Conservation (phyloP, 306 rosid genomes). For the Glycine latifolia region DNA sequence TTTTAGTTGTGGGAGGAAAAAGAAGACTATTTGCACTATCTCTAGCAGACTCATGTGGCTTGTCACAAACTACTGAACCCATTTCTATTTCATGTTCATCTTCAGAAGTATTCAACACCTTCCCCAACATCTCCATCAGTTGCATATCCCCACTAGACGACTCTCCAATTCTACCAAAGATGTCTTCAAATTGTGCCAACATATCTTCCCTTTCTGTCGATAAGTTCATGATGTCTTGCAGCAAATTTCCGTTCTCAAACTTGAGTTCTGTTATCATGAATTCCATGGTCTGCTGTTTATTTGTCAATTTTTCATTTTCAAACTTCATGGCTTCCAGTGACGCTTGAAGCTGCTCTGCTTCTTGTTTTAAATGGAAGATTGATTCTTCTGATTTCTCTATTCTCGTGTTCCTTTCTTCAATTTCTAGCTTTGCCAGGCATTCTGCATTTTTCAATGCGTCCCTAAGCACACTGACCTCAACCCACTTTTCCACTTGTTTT, state of each 20-base stretch:
- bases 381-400: constrained; percentile 54
- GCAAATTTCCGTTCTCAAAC: constrained; percentile 50
- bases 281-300: constrained; percentile 50
- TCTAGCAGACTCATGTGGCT: constrained; percentile 47
- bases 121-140: constrained; percentile 54
- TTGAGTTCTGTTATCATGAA: constrained; percentile 50
- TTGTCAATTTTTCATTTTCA: constrained; percentile 53
- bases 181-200: constrained; percentile 50
- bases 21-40: constrained; percentile 46
- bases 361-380: constrained; percentile 46
- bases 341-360: constrained; percentile 55
- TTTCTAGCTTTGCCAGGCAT: constrained; percentile 47
- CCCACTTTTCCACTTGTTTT: constrained; percentile 61
- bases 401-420: constrained; percentile 57
- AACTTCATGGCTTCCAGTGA: constrained; percentile 54
- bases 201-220: constrained; percentile 54
- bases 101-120: constrained; percentile 44
- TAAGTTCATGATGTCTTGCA: constrained; percentile 54
- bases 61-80: constrained; percentile 40
- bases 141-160: constrained; percentile 52
- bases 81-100: constrained; percentile 49
- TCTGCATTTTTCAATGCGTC: constrained; percentile 60
- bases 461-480: constrained; percentile 52
- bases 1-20: constrained; percentile 42
- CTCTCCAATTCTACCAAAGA: constrained; percentile 51